Evolutionary conservation across 257 asterid genomes (phyloP).

Genomic region (Voacanga thouarsii): DNA sequence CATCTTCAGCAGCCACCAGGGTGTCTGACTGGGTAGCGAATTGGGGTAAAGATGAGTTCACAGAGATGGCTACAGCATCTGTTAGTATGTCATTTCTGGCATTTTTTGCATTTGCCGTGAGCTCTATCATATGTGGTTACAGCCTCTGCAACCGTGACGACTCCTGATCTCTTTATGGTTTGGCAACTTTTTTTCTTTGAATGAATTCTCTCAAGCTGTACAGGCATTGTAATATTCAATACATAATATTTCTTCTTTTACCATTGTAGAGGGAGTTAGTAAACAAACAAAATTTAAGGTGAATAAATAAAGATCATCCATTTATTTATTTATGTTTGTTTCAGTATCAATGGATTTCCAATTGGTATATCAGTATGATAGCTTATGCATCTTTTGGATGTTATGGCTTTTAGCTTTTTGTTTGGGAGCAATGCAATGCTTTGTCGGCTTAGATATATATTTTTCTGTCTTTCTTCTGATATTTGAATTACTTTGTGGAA

Average conservation of each 20-base stretch:
- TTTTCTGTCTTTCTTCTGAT: too few species aligned
- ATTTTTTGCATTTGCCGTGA: constrained; percentile 64
- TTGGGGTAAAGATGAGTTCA: constrained; percentile 84
- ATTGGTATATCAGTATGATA: background rate
- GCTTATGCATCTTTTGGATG: background rate
- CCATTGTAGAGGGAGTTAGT: background rate
- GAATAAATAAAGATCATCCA: background rate
- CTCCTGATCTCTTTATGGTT: constrained; percentile 25
- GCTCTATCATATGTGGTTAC: constrained; percentile 73
- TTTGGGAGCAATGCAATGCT: too few species aligned
- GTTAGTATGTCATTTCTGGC: constrained; percentile 72
- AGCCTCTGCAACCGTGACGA: constrained; percentile 51
- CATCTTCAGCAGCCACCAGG: constrained; percentile 84
- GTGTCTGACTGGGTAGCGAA: constrained; percentile 78
- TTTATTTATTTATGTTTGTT: background rate
- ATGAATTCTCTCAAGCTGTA: constrained; percentile 26
- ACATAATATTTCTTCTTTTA: background rate
- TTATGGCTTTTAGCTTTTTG: background rate
- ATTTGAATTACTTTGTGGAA: too few species aligned
- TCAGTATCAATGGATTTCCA: too few species aligned
- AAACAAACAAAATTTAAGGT: background rate
- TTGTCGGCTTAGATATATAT: too few species aligned
- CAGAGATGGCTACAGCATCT: constrained; percentile 76
- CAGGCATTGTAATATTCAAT: constrained; percentile 20
- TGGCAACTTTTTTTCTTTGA: background rate